Base-by-base conservation (phyloP, 176 grass and related monocot species). In the Triticum urartu region DNA sequence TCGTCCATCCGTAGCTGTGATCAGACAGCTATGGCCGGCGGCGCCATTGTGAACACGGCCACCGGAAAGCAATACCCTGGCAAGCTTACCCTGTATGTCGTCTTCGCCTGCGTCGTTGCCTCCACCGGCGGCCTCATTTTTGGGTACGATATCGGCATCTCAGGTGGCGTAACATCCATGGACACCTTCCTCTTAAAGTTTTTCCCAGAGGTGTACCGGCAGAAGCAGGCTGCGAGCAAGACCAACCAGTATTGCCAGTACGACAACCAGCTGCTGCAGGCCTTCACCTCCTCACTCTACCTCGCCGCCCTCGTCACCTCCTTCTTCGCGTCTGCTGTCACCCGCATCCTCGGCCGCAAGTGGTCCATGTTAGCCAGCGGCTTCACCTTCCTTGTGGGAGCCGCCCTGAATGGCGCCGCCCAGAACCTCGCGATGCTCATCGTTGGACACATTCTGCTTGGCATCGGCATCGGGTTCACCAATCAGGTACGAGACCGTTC, bases 91-190 rank as follows among this genome's bases (percentile, higher is more conserved):
- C 73, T 89, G 67, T 95, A 89, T 71, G 94, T 95, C 64, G 88
- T 95, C 84, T 47, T 95, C 38, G 72, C 84, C 70, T 95, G 94
- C 83, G 45, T 95, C 71, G 94, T 95, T 39, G 94, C 94, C 13
- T 91, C 94, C 47, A 93, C 91, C 67, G 94, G 94, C 59, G 94
- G 94, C 14, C 91, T 93, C 86, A 95, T 95, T 69, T 95, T 95
- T 66, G 94, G 94, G 17, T 95, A 95, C 6, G 94, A 95, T 70
- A 93, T 95, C 67, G 94, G 94, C 45, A 95, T 95, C 84, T 95
- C 92, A 87, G 85, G 85, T 11, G 85, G 85, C 6, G 78, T 87
- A 10, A 87, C 85, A 3, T 87, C 85, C 18, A 87, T 87, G 85
- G 78, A 87, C 68, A 18, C 78, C 15, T 81, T 87, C 85, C 79